Percentiles rank a stretch among this genome's conserved stretches.
Conservation (phyloP, 495 filamentous ascomycete genomes). For the Choiromyces venosus region DNA sequence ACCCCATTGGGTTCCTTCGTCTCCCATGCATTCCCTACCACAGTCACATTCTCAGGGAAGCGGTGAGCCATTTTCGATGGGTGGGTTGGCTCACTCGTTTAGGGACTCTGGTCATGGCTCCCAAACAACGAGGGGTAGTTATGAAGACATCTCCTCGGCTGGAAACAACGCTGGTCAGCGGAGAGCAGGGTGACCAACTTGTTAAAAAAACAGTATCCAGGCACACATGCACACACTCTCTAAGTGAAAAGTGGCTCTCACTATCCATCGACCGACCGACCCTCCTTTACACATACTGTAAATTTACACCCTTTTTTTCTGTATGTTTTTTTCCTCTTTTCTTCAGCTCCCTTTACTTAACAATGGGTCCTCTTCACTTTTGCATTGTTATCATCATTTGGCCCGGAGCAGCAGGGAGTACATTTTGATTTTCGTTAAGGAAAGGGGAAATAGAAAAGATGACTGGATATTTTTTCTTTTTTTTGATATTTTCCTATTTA, state of each 20-base stretch:
- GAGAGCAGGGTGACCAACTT: neutral
- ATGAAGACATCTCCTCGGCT: neutral
- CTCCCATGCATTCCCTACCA: neutral
- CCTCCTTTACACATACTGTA: neutral
- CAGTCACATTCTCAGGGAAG: neutral
- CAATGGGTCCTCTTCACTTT: neutral
- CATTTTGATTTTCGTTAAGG: neutral
- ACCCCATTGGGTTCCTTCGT: conserved; percentile 12
- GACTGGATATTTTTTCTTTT: neutral
- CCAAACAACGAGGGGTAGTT: neutral
- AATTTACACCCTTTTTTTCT: neutral
- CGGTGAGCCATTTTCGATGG: neutral
- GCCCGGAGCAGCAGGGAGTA: neutral
- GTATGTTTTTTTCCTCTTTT: neutral
- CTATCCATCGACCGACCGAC: neutral
- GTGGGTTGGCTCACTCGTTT: neutral
- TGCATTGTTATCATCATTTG: neutral
- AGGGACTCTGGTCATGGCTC: neutral
- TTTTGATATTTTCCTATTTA: neutral
- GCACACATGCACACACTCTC: neutral
- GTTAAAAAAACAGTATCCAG: neutral
- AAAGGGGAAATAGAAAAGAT: neutral
- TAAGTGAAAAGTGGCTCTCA: neutral
- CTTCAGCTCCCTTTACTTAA: neutral
- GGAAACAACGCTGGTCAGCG: neutral